These are phyloP conservation scores for Ascobolus immersus DNA, from an alignment of 495 filamentous ascomycete species.

Conservation along the genomic window DNA sequence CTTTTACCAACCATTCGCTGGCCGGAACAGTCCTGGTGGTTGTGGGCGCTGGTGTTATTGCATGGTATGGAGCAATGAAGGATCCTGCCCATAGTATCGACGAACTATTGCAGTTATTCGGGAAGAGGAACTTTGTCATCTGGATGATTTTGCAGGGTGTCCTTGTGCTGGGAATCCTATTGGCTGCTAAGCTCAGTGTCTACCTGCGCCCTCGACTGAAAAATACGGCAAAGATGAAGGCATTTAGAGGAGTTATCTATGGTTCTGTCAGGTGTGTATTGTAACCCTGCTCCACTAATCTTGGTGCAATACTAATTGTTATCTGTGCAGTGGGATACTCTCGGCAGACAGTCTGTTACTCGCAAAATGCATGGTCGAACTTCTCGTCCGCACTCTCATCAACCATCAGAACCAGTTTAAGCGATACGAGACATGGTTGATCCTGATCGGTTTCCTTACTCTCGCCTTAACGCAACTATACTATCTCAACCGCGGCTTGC, in stretches of 20 bases:
- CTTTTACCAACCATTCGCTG: conserved; percentile 77
- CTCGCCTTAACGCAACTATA: conserved; percentile 82
- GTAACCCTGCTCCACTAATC: background rate
- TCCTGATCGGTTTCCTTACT: conserved; percentile 53
- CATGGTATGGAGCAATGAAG: conserved; percentile 79
- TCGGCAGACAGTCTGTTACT: conserved; percentile 83
- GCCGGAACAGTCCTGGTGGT: conserved; percentile 74
- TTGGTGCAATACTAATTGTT: conserved; percentile 3
- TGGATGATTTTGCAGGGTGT: conserved; percentile 70
- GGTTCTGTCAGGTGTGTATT: conserved; percentile 35
- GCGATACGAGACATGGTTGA: conserved; percentile 90
- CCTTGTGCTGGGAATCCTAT: conserved; percentile 40
- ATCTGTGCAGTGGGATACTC: conserved; percentile 43
- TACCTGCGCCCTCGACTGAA: conserved; percentile 8
- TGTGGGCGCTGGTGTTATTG: conserved; percentile 64
- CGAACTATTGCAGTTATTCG: conserved; percentile 56
- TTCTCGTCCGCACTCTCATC: conserved; percentile 76
- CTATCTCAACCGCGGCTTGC: conserved; percentile 79
- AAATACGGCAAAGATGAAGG: conserved; percentile 13
- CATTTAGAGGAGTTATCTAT: conserved; percentile 69
- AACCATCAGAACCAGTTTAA: conserved; percentile 85
- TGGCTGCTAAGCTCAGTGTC: conserved; percentile 25
- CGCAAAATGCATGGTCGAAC: conserved; percentile 87
- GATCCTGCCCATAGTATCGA: conserved; percentile 74
- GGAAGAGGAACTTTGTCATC: conserved; percentile 47